Conservation (phyloP, 2,329 filamentous ascomycete genomes). For the Penicillium rolfsii region DNA sequence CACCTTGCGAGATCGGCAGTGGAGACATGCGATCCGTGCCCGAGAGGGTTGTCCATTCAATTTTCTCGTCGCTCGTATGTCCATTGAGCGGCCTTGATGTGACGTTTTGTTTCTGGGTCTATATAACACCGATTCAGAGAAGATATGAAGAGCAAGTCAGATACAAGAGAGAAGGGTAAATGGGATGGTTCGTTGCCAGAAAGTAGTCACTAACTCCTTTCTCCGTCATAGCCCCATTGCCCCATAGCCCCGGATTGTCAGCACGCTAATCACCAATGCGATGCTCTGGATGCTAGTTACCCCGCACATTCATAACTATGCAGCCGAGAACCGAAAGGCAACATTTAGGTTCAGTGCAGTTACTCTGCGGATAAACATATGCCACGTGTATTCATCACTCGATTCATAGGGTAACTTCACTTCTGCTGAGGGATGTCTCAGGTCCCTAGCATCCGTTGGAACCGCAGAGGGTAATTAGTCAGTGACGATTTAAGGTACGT, state of each 20-base stretch:
- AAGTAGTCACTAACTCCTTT: background rate
- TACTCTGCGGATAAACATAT: background rate
- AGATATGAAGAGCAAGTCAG: background rate
- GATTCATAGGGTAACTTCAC: background rate
- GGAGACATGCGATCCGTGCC: conserved; percentile 4
- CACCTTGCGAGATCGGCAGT: conserved; percentile 5
- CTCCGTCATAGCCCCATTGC: background rate
- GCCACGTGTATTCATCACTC: background rate
- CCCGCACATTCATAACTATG: background rate
- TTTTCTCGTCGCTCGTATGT: background rate
- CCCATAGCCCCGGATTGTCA: background rate
- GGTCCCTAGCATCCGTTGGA: background rate
- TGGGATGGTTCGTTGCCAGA: background rate
- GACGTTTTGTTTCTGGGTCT: background rate
- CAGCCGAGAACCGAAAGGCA: background rate
- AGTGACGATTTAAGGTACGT: no score
- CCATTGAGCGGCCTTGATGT: background rate
- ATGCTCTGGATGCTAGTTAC: background rate
- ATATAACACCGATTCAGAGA: background rate
- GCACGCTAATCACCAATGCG: background rate
- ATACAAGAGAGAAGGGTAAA: no score
- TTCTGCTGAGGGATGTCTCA: no score
- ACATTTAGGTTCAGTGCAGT: background rate
- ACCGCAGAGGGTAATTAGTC: no score
- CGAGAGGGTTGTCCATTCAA: conserved; percentile 5